A percentile compares a stretch with the other conserved stretches of the same genome.
Conservation (phyloP, 1,284 basidiomycete species). For the Trichosporon sp. region DNA sequence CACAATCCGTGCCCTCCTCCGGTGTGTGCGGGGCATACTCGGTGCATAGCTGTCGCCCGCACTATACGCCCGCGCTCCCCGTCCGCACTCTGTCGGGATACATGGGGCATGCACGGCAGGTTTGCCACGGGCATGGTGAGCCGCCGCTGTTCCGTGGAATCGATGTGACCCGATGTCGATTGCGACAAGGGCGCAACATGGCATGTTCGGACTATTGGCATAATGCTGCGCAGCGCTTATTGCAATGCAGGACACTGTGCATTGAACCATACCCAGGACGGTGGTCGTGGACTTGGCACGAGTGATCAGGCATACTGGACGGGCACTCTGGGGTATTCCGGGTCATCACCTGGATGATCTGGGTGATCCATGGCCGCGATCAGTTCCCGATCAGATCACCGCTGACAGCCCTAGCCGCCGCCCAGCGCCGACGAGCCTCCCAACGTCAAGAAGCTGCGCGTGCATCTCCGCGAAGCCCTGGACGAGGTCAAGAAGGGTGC, state of each 20-base stretch:
- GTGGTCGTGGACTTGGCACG: too few relatives aligned
- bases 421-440: slow-evolving; percentile 38
- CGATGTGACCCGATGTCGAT: too few relatives aligned
- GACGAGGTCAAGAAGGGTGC: slow-evolving; percentile 40
- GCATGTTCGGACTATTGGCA: background rate
- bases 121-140: too few relatives aligned
- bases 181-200: background rate
- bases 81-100: background rate
- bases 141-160: background rate
- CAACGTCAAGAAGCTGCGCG: slow-evolving; percentile 38
- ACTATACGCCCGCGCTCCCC: background rate
- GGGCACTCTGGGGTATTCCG: background rate
- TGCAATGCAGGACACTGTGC: background rate
- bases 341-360: background rate
- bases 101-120: background rate
- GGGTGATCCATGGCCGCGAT: background rate
- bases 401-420: slow-evolving; percentile 30
- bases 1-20: background rate
- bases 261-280: background rate
- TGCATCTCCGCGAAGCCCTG: slow-evolving; percentile 31
- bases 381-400: background rate
- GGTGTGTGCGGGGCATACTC: background rate
- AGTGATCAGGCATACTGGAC: background rate
- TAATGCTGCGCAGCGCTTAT: background rate
- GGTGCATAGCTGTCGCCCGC: background rate